Base-by-base conservation (phyloP, 495 filamentous ascomycete genomes). In the Diplogelasinospora grovesii region DNA sequence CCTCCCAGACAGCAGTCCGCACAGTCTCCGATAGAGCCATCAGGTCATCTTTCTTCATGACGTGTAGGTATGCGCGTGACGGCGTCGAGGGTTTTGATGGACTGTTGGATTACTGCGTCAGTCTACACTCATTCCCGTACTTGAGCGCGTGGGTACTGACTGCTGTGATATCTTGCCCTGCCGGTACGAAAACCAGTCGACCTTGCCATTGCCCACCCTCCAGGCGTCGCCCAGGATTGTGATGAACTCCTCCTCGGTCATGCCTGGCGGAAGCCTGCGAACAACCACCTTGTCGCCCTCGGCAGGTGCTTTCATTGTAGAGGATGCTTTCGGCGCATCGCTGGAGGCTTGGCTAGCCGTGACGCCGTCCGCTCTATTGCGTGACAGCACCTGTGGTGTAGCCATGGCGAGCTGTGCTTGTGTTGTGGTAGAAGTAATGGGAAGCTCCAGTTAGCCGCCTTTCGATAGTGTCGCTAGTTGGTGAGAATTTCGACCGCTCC, bases 101-200 rank as follows among this genome's bases (percentile, higher is more conserved):
- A 57, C 83, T 95, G 45, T 39, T 9, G 46, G 37, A 48, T 21
- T 22, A 33, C 31, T 36, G 27, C 14, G 47, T 56, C 22, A 46
- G 41, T 28, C n/a, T n/a, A n/a, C n/a, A n/a, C n/a, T n/a, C n/a
- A 48, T 38, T 10, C 41, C 16, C n/a, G 30, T 6, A 19, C 7
- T n/a, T 13, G 10, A 4, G 16, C 23, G 24, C 7, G 30, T 13
- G 20, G 29, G 22, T n/a, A 63, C 73, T 55, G 56, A 95, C 89
- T 97, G 87, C 53, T 84, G 85, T 3, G 90, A 92, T 18, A 89
- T 68, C 53, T 94, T 93, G 50, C 92, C 92, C 20, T 78, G 69
- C 46, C 79, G 78, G 64, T 83, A 98, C 23, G 68, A 61, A 35
- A 81, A 66, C 84, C 84, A 95, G 52, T 93, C 89, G 5, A 89